Conservation (phyloP, 2,329 filamentous ascomycete species). For the Chrysosporium keratinophilum region DNA sequence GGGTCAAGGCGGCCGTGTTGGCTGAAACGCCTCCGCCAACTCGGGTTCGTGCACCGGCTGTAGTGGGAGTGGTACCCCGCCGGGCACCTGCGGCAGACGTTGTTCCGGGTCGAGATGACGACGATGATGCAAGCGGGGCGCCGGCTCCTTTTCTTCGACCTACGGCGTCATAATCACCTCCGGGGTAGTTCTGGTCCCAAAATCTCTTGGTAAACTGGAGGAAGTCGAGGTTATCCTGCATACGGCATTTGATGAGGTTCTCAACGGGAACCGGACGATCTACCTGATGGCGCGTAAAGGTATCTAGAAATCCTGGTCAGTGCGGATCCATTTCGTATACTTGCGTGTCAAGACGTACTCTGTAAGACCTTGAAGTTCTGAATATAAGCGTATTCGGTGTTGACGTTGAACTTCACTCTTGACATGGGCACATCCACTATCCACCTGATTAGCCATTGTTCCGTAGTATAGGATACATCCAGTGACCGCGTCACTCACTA, state of each 20-base stretch:
- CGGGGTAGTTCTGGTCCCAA: constrained; percentile 97
- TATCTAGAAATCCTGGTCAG: constrained; percentile 40
- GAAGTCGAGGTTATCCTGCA: constrained; percentile 99
- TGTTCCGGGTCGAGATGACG: constrained; percentile 42
- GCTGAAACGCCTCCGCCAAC: constrained; percentile 34
- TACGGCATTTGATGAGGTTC: constrained; percentile 90
- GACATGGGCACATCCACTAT: constrained; percentile 82
- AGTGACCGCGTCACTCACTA: constrained; percentile 39
- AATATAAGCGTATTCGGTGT: constrained; percentile 91
- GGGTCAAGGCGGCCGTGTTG: constrained; percentile 60
- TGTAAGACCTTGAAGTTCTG: constrained; percentile 98
- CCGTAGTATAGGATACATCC: not conserved
- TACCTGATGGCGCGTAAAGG: constrained; percentile 74
- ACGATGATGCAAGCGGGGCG: constrained; percentile 44
- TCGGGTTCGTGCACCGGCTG: constrained; percentile 39
- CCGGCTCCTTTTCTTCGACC: constrained; percentile 68
- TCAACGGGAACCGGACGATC: constrained; percentile 86
- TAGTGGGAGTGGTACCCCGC: constrained; percentile 53
- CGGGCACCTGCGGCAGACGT: constrained; percentile 41
- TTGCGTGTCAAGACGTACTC: constrained; percentile 50
- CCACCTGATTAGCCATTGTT: not conserved
- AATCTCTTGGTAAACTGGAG: constrained; percentile 93
- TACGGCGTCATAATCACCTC: constrained; percentile 91
- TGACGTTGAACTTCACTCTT: constrained; percentile 96
- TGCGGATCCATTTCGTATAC: not conserved